Base-by-base conservation (phyloP, 805 yeast genomes). In the Barnettozyma populi region DNA sequence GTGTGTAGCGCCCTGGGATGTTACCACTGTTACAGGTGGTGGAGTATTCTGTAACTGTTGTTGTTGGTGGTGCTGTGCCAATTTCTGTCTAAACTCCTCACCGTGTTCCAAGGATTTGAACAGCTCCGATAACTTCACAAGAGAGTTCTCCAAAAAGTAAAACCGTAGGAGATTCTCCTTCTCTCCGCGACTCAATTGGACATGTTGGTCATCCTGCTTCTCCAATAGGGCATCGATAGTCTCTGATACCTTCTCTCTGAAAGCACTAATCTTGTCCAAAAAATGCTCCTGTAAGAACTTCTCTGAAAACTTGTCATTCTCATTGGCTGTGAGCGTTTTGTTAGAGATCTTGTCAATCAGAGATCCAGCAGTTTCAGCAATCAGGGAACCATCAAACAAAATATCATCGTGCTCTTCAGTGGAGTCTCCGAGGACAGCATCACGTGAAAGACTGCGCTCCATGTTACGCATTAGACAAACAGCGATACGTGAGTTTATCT, bases 381-480 rank as follows among this genome's bases (percentile, higher is more conserved):
- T 71, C 48, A 86, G 67, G 0, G 89, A 76, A 6, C 92, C 94
- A 66, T 85, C 92, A 61, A 82, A 84, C 63, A 86, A 73, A 43
- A 86, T 69, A 53, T 86, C 92, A 61, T 76, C 86, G 36, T 69
- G 54, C 51, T n/a, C 47, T 2, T 32, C 47, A 18, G 14, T 16
- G 13, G 37, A 18, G 11, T 35, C 37, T 35, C 37, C 37, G 6
- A 35, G 14, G 20, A 20, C 37, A 20, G 37, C 21, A 20, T 49
- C 52, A 35, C 66, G 54, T 38, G 68, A 66, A 46, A 83, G 66
- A n/a, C 75, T 71, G 35, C 69, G 64, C 56, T 84, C 89, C 84
- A 90, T 83, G 63, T 90, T 90, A 57, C 84, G 77, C 83, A 90
- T 82, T 42, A 94, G 78, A 56, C 85, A 82, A 39, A 86, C 73